These are phyloP conservation scores for Chimonanthus salicifolius DNA, from an alignment of 164 flowering plant species.

Conservation along the genomic window DNA sequence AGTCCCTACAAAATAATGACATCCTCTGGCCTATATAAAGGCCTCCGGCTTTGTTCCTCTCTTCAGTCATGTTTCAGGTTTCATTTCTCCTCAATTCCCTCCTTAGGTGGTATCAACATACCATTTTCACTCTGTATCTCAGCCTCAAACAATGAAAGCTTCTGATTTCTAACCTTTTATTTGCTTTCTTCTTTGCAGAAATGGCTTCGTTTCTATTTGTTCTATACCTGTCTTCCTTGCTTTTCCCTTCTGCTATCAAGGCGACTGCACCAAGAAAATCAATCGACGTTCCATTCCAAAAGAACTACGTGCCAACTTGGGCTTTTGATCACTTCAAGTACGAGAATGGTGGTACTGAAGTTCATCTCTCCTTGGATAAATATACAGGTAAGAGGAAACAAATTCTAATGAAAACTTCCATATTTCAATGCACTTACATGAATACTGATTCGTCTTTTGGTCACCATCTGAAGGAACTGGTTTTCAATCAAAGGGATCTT, in stretches of 20 bases:
- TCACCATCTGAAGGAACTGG: constrained; percentile 53
- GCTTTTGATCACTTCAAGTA: constrained; percentile 76
- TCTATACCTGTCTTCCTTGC: constrained; percentile 20
- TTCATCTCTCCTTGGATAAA: constrained; percentile 61
- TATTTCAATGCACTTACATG: background rate
- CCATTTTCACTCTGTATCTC: background rate
- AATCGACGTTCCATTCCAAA: constrained; percentile 50
- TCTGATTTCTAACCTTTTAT: background rate
- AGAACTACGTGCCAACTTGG: constrained; percentile 76
- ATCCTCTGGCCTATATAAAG: background rate
- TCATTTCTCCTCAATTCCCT: background rate
- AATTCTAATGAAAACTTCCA: background rate
- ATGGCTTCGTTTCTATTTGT: constrained; percentile 30
- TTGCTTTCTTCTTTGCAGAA: constrained; percentile 15
- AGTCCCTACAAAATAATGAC: background rate
- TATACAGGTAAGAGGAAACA: constrained; percentile 46
- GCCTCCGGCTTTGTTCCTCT: background rate
- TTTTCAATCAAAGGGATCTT: constrained; percentile 80
- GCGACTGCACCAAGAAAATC: constrained; percentile 44
- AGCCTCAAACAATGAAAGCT: background rate
- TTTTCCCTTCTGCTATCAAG: constrained; percentile 22
- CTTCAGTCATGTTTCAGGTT: background rate
- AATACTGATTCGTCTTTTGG: background rate
- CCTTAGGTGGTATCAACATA: background rate
- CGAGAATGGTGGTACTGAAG: constrained; percentile 60